Evolutionary conservation across 768 basidiomycete species (phyloP), one percentile per base, ranked within the genome.

Genomic region (Astraeus odoratus): DNA sequence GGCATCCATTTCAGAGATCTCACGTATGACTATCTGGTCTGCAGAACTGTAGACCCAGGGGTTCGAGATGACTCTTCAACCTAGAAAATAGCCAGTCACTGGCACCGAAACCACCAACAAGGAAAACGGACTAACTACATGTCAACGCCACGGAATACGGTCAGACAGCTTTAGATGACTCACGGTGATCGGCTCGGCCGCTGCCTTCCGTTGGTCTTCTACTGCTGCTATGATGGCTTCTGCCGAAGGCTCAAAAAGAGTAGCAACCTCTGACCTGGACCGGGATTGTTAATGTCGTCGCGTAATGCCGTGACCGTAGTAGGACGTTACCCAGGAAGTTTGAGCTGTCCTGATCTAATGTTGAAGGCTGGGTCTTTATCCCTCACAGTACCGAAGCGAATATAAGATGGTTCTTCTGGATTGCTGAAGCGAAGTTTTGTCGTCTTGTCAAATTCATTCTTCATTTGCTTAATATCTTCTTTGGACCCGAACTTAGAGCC

Each of bases 11-110:
- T 39, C 15, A 22, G 16, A n/a, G 24, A 46, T 22, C 59, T 48
- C 10, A 76, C 78, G 77, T 67, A 54, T 76, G 72, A 25, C 67
- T 69, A 43, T 78, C 75, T 5, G 77, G 78, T 3, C 76, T 68
- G 45, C 68, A 66, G 30, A 80, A 64, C 18, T 65, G 59, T 26
- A 77, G 42, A 2, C 66, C 61, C 10, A 65, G 43, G 0, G 62
- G 58, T 18, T 49, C 56, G n/a, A 79, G 53, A 1, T 61, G 51
- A 1, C 35, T 44, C 31, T 63, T 54, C 15, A 73, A 45, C 22
- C 34, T 60, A 12, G 52, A 47, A 27, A 67, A 73, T 8, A 74
- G 60, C 66, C 68, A 74, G 39, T 71, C 67, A 34, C 61, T 74
- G 4, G 67, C 67, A 7, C 69, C 67, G 35, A 74, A 73, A 8